Evolutionary conservation across 768 basidiomycete genomes (phyloP), one percentile per base, ranked within the genome.

Genomic region (Fomitopsis serialis): DNA sequence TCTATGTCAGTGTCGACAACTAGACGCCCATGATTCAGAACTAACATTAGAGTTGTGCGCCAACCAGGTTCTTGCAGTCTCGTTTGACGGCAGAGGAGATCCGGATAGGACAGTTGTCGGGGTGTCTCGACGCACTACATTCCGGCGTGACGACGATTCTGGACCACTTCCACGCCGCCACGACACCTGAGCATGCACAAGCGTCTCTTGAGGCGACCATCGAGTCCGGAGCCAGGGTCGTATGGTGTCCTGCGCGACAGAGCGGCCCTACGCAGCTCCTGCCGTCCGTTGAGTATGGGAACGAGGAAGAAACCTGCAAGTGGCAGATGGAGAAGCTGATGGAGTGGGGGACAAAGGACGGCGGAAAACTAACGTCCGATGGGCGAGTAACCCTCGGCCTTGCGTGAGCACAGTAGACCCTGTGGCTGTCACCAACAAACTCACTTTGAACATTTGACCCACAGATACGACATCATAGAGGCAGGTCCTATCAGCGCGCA

Each of bases 71-170:
- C 25, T 34, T 60, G 22, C 63, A 67, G 53, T 43, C 53, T 22
- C 27, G 42, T 21, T 49, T 67, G 17, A 69, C 68, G 1, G 52
- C 62, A 12, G 61, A 62, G 5, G 67, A 69, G 27, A 58, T 65
- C 43, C 56, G 59, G 40, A 62, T 63, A 40, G 64, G 68, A 22
- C 64, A 66, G 36, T 62, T 69, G 47, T 63, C 65, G 1, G 68
- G 65, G 5, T 65, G 62, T 43, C 63, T 66, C 45, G 66, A 69
- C 29, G 65, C 66, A 3, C 54, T 69, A 29, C 59, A 66, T 53
- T 56, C 60, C 25, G 68, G 68, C 25, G 63, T 67, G n/a, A 68
- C 68, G 17, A 68, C 66, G 34, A 44, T 68, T 35, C 56, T 69
- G 23, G 68, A 69, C 57, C 68, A 69, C 56, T 66, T 63, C 56